phyloP scores from a whole-genome alignment of 176 grass and related monocot species.

The Musa itinerans region DNA sequence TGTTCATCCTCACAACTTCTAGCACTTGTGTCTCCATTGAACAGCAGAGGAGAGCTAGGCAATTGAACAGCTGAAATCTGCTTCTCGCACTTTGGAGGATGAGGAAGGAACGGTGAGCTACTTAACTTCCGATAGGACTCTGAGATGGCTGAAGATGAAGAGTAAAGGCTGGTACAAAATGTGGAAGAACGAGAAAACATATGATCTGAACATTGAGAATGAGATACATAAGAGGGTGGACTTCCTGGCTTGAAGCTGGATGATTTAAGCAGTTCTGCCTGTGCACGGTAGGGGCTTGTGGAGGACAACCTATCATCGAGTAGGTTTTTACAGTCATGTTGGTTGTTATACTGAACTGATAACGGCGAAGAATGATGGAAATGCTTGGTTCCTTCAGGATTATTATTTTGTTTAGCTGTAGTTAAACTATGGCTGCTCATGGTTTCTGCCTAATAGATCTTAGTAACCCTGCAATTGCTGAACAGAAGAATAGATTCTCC shows the following conservation, averaged over 20 bases:
- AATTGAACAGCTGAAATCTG: slow-evolving; percentile 23
- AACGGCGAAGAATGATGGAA: slow-evolving; percentile 25
- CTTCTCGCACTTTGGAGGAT: slow-evolving; percentile 58
- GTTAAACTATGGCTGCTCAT: slow-evolving; percentile 56
- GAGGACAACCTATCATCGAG: slow-evolving; percentile 31
- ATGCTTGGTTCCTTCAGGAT: slow-evolving; percentile 26
- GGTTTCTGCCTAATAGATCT: slow-evolving; percentile 1
- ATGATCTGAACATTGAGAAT: slow-evolving; percentile 20
- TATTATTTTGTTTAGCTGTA: slow-evolving; percentile 33
- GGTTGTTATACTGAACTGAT: slow-evolving; percentile 30
- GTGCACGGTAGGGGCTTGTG: slow-evolving; percentile 33
- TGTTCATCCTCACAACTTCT: slow-evolving; percentile 33
- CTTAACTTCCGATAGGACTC: slow-evolving; percentile 28
- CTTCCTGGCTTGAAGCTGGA: slow-evolving; percentile 29
- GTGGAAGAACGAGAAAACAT: slow-evolving; percentile 48
- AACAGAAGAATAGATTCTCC: background rate
- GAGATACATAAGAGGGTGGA: slow-evolving; percentile 29
- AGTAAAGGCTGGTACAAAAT: slow-evolving; percentile 65
- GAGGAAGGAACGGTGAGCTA: slow-evolving; percentile 66
- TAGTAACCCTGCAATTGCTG: background rate
- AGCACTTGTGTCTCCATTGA: slow-evolving; percentile 27
- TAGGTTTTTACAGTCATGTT: slow-evolving; percentile 16
- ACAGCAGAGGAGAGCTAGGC: slow-evolving; percentile 34
- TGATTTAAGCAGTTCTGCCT: slow-evolving; percentile 26
- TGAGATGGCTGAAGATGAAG: slow-evolving; percentile 26